These are phyloP conservation scores for Polyporus tsugae DNA, from an alignment of 1,284 basidiomycete genomes.

Conservation along the genomic window DNA sequence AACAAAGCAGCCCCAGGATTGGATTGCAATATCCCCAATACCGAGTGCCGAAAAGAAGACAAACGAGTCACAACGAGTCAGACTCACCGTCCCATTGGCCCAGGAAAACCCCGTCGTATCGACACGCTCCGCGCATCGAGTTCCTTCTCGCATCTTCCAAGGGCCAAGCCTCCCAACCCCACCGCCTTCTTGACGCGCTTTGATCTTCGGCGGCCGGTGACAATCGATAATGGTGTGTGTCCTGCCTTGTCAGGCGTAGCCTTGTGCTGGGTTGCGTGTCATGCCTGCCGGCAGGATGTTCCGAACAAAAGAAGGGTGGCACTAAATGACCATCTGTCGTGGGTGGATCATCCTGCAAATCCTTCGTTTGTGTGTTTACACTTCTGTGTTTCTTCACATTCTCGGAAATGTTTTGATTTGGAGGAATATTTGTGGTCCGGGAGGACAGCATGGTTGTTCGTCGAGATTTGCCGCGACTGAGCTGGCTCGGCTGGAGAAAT, in stretches of 20 bases:
- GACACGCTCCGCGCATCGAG: background rate
- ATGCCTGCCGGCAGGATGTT: background rate
- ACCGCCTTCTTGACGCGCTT: background rate
- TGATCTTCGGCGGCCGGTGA: background rate
- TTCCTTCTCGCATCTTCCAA: background rate
- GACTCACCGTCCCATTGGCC: background rate
- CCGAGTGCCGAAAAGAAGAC: background rate
- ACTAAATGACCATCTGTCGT: background rate
- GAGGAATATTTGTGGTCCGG: background rate
- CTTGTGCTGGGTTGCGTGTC: background rate
- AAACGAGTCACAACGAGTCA: background rate
- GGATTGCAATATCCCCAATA: background rate
- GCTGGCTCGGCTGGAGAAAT: slow-evolving; percentile 1
- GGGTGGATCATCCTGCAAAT: background rate
- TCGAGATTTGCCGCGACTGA: background rate
- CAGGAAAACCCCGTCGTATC: background rate
- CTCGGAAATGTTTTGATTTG: background rate
- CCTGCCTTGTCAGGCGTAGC: slow-evolving; percentile 4
- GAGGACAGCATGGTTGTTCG: background rate
- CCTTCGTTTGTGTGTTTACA: background rate
- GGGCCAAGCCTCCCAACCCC: background rate
- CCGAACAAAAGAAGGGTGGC: background rate
- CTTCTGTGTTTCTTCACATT: slow-evolving; percentile 1
- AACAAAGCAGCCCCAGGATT: background rate
- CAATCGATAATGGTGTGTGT: background rate